Percentiles rank a stretch among this genome's conserved stretches.
These are phyloP conservation scores for Hysterium pulicare DNA, from an alignment of 2,329 filamentous ascomycete species.

Conservation along the genomic window DNA sequence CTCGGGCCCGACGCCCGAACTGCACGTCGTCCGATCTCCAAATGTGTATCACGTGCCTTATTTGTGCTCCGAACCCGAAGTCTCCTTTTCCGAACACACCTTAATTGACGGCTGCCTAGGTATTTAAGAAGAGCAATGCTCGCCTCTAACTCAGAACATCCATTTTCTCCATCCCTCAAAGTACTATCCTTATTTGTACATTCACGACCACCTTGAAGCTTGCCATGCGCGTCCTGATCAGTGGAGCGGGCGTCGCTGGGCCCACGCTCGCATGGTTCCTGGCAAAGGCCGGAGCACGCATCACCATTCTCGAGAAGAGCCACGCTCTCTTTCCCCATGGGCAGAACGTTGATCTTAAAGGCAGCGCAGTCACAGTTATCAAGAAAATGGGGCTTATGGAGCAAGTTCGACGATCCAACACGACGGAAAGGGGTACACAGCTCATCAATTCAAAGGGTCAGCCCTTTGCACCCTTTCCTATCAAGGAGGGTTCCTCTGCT, in stretches of 20 bases:
- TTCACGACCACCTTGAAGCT: neutral
- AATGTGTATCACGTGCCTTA: too few relatives aligned
- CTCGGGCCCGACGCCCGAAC: neutral
- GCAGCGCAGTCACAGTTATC: constrained; percentile 40
- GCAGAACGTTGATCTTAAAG: constrained; percentile 47
- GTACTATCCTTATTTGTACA: neutral
- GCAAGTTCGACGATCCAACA: constrained; percentile 28
- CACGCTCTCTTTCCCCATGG: constrained; percentile 21
- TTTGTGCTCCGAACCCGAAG: neutral
- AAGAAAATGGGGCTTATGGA: constrained; percentile 38
- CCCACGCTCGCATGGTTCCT: constrained; percentile 49
- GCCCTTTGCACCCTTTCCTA: constrained; percentile 13
- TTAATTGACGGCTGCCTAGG: neutral
- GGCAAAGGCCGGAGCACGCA: constrained; percentile 27
- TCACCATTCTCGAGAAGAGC: neutral
- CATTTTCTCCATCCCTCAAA: neutral
- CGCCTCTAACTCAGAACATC: neutral
- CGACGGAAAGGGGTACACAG: constrained; percentile 38
- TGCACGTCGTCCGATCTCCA: neutral
- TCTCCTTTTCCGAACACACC: neutral
- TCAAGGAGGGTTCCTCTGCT: constrained; percentile 10
- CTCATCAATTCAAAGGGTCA: constrained; percentile 28
- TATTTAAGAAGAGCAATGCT: neutral
- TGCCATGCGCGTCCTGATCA: constrained; percentile 6
- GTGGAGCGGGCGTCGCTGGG: constrained; percentile 9